A percentile compares a stretch with the other conserved stretches of the same genome.
These are phyloP conservation scores for Ogataea thermomethanolica DNA, from an alignment of 805 yeast genomes.

Conservation along the genomic window DNA sequence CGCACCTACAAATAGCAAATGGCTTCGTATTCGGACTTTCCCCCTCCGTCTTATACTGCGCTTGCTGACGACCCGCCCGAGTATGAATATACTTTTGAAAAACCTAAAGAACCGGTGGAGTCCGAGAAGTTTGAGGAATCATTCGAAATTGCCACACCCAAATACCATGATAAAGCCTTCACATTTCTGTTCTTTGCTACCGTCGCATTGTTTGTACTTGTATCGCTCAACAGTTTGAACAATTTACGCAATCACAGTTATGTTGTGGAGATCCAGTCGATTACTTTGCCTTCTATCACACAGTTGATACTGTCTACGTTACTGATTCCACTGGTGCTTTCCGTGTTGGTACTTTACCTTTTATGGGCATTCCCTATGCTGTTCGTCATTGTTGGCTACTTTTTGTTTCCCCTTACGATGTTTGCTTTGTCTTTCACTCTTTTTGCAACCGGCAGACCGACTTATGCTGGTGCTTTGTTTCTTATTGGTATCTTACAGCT, in stretches of 20 bases:
- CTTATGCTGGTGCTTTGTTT: constrained; percentile 18
- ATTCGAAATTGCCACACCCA: constrained; percentile 61
- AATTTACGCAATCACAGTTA: not conserved
- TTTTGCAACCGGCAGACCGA: constrained; percentile 19
- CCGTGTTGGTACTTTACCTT: constrained; percentile 15
- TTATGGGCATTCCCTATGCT: constrained; percentile 29
- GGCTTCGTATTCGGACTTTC: constrained; percentile 8
- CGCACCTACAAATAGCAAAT: not conserved
- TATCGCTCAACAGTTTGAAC: not conserved
- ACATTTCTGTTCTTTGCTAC: constrained; percentile 44
- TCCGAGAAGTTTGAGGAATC: constrained; percentile 56
- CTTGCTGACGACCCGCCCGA: constrained; percentile 24
- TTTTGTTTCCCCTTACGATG: constrained; percentile 27
- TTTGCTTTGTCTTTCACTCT: constrained; percentile 23
- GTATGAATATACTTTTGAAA: constrained; percentile 31
- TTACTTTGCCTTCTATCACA: constrained; percentile 1
- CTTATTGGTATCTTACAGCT: constrained; percentile 21
- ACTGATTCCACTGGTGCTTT: constrained; percentile 7
- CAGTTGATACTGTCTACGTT: constrained; percentile 12
- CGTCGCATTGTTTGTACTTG: constrained; percentile 11
- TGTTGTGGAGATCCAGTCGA: not conserved
- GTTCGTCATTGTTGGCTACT: constrained; percentile 29
- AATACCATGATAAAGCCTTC: constrained; percentile 70
- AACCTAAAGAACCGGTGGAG: constrained; percentile 28
- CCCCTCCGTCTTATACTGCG: constrained; percentile 21